Evolutionary conservation across 2,329 filamentous ascomycete genomes (phyloP).

Genomic region (Lomentospora prolificans): DNA sequence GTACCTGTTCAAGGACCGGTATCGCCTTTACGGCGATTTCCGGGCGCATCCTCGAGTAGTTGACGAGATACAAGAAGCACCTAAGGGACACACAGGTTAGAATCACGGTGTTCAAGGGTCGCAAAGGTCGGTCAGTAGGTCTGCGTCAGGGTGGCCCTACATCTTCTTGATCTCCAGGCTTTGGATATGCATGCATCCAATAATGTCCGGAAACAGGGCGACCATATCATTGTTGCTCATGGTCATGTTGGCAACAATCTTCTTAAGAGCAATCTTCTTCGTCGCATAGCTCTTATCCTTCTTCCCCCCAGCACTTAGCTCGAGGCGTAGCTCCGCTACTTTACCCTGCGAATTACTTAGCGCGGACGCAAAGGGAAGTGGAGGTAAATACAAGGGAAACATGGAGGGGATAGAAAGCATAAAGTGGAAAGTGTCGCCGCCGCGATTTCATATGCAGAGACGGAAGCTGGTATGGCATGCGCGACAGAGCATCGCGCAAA

Average conservation of each 20-base stretch:
- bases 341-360: slow-evolving; percentile 75
- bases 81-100: slow-evolving; percentile 39
- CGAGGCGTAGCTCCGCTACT: slow-evolving; percentile 89
- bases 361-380: slow-evolving; percentile 33
- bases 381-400: slow-evolving; percentile 45
- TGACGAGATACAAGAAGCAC: slow-evolving; percentile 96
- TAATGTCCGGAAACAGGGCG: slow-evolving; percentile 87
- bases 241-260: slow-evolving; percentile 99
- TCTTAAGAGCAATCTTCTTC: slow-evolving; percentile 98
- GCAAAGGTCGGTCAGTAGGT: no score
- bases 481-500: slow-evolving; percentile 1
- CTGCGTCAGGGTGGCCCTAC: slow-evolving; percentile 37
- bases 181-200: slow-evolving; percentile 88
- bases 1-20: slow-evolving; percentile 62
- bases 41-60: slow-evolving; percentile 89
- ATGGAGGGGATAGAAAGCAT: slow-evolving; percentile 20
- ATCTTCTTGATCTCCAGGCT: slow-evolving; percentile 99
- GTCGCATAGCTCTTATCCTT: slow-evolving; percentile 94
- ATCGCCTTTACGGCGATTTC: slow-evolving; percentile 91
- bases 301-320: slow-evolving; percentile 87
- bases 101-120: no score
- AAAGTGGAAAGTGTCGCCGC: not conserved
- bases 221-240: slow-evolving; percentile 99
- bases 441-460: not conserved
- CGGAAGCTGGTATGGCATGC: not conserved